Conservation (phyloP, 73 alveolate genomes). For the Tetrahymena elliotti region DNA sequence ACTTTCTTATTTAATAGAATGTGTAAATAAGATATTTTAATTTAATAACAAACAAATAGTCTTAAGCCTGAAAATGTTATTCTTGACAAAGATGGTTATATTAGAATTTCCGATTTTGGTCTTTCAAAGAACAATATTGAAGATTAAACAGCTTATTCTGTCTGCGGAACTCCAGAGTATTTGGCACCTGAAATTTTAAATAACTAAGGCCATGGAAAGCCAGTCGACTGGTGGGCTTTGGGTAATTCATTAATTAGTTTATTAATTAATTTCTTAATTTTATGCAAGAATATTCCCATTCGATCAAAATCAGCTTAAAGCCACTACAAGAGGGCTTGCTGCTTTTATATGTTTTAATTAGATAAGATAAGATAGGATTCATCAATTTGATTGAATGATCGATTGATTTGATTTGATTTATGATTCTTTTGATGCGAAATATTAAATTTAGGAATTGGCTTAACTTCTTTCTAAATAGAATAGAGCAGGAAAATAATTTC, state of each 20-base stretch:
- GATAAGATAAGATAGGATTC: too few species aligned
- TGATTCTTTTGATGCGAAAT: neutral
- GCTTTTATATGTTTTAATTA: too few species aligned
- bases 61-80: slow-evolving; percentile 40
- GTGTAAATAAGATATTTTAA: neutral
- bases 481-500: neutral
- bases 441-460: neutral
- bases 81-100: slow-evolving; percentile 44
- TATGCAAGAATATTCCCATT: too few species aligned
- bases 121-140: slow-evolving; percentile 39
- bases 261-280: neutral
- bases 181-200: slow-evolving; percentile 50
- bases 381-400: too few species aligned
- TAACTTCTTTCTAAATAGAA: neutral
- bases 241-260: neutral
- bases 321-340: neutral
- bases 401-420: neutral
- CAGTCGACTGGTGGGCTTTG: slow-evolving; percentile 53
- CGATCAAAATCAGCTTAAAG: neutral
- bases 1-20: neutral
- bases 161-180: slow-evolving; percentile 54
- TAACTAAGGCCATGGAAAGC: slow-evolving; percentile 53
- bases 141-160: slow-evolving; percentile 38
- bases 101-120: slow-evolving; percentile 50
- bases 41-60: neutral